Base-by-base conservation (phyloP, 2,329 filamentous ascomycete species). In the Aspergillus tamarii region DNA sequence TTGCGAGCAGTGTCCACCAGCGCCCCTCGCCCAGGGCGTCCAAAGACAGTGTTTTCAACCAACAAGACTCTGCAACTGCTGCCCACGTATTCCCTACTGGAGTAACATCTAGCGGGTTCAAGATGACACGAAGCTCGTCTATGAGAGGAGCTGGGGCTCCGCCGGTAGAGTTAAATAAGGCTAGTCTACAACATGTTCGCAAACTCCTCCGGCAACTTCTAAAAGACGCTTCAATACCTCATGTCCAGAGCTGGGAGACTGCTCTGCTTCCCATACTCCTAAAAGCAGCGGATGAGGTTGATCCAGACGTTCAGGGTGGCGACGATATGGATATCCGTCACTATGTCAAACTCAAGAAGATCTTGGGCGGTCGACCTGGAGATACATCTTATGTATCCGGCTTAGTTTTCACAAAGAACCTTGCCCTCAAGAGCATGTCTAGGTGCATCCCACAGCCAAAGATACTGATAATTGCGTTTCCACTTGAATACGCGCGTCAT, bases 251-350 rank as follows among this genome's bases (percentile, higher is more conserved):
- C 32, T 99, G 95, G 95, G 92, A 97, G 74, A 94, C 89, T 69
- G 93, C 94, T 0, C 83, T 99, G 14, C 86, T 97, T 46, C 95
- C 95, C 0, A 96, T 99, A 59, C 84, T 99, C 23, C 83, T 97
- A 26, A 91, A 91, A 70, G 95, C 94, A 67, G 96, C 94, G 0
- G 93, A 97, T 68, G 95, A 98, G 73, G 94, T 99, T 4, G 91
- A 96, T 66, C 95, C 95, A 1, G 92, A 98, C 76, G 92, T 97
- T 52, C 90, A 93, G 62, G 87, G 88, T 61, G 94, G 93, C 32
- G 95, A 99, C 76, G 92, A 95, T 74, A 98, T 99, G 84, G 95
- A 99, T 75, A 95, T 99, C 64, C 88, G 95, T 4, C 94, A 98
- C 75, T 99, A 97, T 73, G 93, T 99, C 66, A 99, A 99, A 76